Evolutionary conservation across 306 rosid species (phyloP), one percentile per base, ranked within the genome.

Genomic region (Trifolium dubium): DNA sequence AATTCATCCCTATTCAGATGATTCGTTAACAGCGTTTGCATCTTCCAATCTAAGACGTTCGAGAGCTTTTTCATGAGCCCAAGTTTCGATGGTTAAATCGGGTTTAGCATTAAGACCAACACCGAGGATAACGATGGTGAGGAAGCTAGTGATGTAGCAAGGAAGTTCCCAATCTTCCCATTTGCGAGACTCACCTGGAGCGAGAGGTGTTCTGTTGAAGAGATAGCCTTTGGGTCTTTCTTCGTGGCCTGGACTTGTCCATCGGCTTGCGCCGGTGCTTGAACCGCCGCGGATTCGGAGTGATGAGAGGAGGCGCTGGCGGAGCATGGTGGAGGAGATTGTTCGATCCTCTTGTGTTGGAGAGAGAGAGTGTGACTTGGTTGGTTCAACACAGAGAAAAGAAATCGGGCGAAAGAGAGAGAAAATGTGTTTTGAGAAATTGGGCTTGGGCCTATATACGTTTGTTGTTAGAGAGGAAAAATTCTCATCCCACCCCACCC

Each of bases 161-260:
- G 99, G 99, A 2, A 95, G 91, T 67, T 95, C 99, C 99, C 99
- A 95, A 40, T 95, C 99, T 67, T 95, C 99, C 99, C 99, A 95
- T 63, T 86, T 90, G 6, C 99, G 97, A 5, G 97, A 65, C 69
- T 92, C 79, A 3, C 99, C 99, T 0, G 92, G 86, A 3, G 98
- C 86, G 0, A 12, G 86, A 0, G 99, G 98, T 14, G 93, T 86
- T 37, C 96, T 82, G 82, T 90, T 95, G 83, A 95, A 87, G 73
- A 83, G 89, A 75, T 80, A 78, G 0, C 99, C 99, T 69, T 95
- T 95, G 5, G 99, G 96, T 0, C 49, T 73, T 50, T 92, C 98
- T 78, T 94, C 97, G 84, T 92, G 90, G 73, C 99, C 99, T 0
- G 95, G 79, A 61, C 80, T 81, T 11, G 92, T 79, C 99, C 99